phyloP scores from a whole-genome alignment of 306 rosid species.

The Quercus berberidifolia region DNA sequence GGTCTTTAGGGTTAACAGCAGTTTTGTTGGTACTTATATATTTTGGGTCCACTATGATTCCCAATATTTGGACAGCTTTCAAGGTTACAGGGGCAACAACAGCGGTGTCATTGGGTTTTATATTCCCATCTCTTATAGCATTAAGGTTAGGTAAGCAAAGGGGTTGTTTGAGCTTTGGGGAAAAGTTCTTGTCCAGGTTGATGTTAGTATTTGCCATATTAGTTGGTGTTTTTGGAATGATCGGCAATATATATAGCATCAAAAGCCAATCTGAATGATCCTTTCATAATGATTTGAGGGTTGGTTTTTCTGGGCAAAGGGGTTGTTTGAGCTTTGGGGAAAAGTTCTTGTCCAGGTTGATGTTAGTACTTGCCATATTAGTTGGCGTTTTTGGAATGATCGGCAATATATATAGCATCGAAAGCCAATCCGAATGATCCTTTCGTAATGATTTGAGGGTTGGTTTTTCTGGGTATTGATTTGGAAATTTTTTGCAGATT shows the following conservation, averaged over 20 bases:
- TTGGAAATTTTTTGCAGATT: slow-evolving; percentile 10
- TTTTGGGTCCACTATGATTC: slow-evolving; percentile 87
- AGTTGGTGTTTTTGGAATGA: slow-evolving; percentile 75
- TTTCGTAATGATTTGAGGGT: slow-evolving; percentile 11
- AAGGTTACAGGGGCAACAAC: slow-evolving; percentile 96
- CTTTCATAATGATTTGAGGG: slow-evolving; percentile 8
- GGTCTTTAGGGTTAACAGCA: slow-evolving; percentile 65
- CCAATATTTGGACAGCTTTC: slow-evolving; percentile 93
- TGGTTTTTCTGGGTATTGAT: slow-evolving; percentile 13
- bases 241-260: slow-evolving; percentile 66
- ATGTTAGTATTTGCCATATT: slow-evolving; percentile 63
- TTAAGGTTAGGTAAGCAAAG: slow-evolving; percentile 53
- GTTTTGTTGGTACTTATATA: slow-evolving; percentile 73
- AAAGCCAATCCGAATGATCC: slow-evolving; percentile 46
- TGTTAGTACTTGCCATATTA: slow-evolving; percentile 59
- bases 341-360: slow-evolving; percentile 58
- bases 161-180: slow-evolving; percentile 43
- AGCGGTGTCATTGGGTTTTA: slow-evolving; percentile 86
- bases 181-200: slow-evolving; percentile 57
- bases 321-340: slow-evolving; percentile 47
- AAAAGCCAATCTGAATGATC: slow-evolving; percentile 46
- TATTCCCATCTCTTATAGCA: slow-evolving; percentile 74
- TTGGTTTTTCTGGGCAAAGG: slow-evolving; percentile 14
- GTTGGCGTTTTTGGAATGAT: slow-evolving; percentile 82
- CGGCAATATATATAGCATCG: slow-evolving; percentile 63